Evolutionary conservation across 2,329 filamentous ascomycete genomes (phyloP), one percentile per base, ranked within the genome.

Genomic region (Clarireedia hainanense): DNA sequence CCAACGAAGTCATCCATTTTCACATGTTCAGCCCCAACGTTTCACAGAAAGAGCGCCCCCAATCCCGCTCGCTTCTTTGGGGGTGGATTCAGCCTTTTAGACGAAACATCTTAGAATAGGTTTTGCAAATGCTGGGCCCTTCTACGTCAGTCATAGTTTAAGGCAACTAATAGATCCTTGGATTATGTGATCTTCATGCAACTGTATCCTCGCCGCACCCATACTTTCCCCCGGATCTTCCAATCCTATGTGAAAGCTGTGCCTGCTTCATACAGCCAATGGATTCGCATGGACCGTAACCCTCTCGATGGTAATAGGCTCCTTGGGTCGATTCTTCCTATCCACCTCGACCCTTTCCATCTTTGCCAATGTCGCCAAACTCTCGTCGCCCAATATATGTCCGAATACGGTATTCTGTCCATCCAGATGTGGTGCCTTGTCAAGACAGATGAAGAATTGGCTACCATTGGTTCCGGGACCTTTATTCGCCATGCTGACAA

Each of bases 331-430:
- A 64, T 79, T 84, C 77, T 92, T 94, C 74, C 84, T 87, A 71
- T 94, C 89, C 48, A 91, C 81, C 60, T 84, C 80, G 20, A 89
- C 71, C 23, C 73, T 78, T 74, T 94, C 89, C 66, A 94, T 78
- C 69, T 81, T 84, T 55, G 84, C 81, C 63, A 94, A 71, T 5
- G 86, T 88, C 37, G 76, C 80, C 48, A 84, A 65, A 55, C 80
- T 78, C 46, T 84, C 82, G 63, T 86, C 84, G 39, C 80, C 84
- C 55, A 86, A 76, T 36, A 92, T 76, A 69, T 85, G 84, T 10
- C 88, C 89, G 72, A 95, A 92, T 2, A 92, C 85, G 0, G 89
- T 91, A 68, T 94, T 94, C 68, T 89, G 80, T 4, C 88, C 89
- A 69, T 94, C 89, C 43, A 95, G 75, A 72, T 94, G 89, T 39